Evolutionary conservation across 805 yeast species (phyloP).

Genomic region (Wickerhamomyces ciferrii): DNA sequence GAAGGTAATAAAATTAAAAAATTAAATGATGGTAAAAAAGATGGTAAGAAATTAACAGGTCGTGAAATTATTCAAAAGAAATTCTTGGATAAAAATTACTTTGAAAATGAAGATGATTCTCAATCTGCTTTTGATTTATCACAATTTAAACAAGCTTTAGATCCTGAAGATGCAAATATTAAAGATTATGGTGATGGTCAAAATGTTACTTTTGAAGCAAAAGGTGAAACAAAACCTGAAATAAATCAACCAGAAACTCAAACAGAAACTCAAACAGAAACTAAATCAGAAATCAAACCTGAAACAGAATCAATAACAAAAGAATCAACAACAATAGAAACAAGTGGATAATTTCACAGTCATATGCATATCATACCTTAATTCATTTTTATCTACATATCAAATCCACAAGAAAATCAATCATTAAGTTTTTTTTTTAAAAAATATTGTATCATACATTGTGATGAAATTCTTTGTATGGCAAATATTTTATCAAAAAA

Average conservation of each 20-base stretch:
- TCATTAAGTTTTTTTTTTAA: background rate
- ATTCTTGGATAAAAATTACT: constrained; percentile 48
- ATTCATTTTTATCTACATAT: background rate
- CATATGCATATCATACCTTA: constrained; percentile 18
- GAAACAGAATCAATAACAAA: constrained; percentile 20
- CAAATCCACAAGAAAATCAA: background rate
- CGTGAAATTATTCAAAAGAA: constrained; percentile 62
- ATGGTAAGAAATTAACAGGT: constrained; percentile 54
- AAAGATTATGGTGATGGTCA: constrained; percentile 75
- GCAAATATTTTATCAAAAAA: too few relatives aligned
- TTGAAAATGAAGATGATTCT: constrained; percentile 41
- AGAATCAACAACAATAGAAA: constrained; percentile 26
- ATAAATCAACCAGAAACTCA: constrained; percentile 13
- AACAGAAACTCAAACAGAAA: too few relatives aligned
- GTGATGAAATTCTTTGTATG: constrained; percentile 20
- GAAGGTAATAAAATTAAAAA: constrained; percentile 55
- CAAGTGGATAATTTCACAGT: constrained; percentile 22
- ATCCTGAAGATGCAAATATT: constrained; percentile 35
- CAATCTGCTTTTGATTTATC: constrained; percentile 36
- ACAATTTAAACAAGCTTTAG: constrained; percentile 33
- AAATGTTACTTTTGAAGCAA: constrained; percentile 29
- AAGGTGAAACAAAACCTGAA: constrained; percentile 12
- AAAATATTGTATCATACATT: constrained; percentile 8
- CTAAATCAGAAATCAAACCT: background rate
- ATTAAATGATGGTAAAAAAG: constrained; percentile 35